Evolutionary conservation across 2,329 filamentous ascomycete genomes (phyloP), one percentile per base, ranked within the genome.

Genomic region (Atkinsonella texensis): DNA sequence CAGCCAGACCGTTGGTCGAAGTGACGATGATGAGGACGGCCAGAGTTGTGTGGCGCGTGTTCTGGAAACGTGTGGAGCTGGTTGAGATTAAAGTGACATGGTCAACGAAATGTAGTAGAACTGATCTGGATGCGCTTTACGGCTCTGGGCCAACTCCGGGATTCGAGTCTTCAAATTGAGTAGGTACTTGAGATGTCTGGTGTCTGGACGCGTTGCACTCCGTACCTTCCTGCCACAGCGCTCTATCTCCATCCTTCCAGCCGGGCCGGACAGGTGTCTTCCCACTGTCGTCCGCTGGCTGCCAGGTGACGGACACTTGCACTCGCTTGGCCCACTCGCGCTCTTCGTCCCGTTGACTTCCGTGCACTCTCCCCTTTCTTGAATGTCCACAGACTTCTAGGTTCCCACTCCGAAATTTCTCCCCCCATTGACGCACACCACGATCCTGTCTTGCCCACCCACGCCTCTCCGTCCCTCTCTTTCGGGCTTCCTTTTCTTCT

Each of bases 381-480:
- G 50, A 47, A 38, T 45, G 44, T 20, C 47, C 52, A 47, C 49
- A 50, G 28, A 41, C 17, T 46, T 51, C 44, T 42, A 42, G 47
- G 53, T 52, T 52, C 52, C 49, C 51, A 54, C 54, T 40, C 53
- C 53, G 56, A 58, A 58, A 57, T 57, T 57, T 56, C 56, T 50
- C 50, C 44, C 50, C 54, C 54, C 49, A 20, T 20, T 39, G 32
- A 47, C 46, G 15, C 52, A 46, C 54, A 51, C 55, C 53, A 52
- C 54, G 53, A 53, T 54, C 52, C 48, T 51, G 52, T 53, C 52
- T 53, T 45, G 52, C 51, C 52, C 53, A 46, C 55, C 51, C 52
- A 53, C 55, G 53, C 52, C 49, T 51, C 49, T 51, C 50, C 43
- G 44, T 49, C 46, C 49, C 49, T 52, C 48, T 49, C 50, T 48